Base-by-base conservation (phyloP, 495 filamentous ascomycete species). In the Bombardia bombarda region DNA sequence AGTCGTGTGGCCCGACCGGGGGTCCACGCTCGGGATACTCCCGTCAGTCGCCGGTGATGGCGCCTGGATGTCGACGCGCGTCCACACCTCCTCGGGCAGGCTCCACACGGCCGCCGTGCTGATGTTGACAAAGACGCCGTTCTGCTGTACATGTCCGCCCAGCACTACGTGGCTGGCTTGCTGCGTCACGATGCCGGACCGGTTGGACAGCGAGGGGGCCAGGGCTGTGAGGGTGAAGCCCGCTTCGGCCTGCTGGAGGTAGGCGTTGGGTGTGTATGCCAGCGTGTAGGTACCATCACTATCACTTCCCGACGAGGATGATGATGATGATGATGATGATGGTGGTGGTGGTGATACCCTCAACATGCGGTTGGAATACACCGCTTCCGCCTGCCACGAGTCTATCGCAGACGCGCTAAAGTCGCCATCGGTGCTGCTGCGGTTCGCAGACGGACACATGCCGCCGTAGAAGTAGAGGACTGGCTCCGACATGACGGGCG, bases 101-200 rank as follows among this genome's bases (percentile, higher is more conserved):
- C 78, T 87, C 67, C 89, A 95, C 1, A 97, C 65, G 0, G 90
- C 90, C 7, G 90, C 75, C 45, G 87, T 84, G 24, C 84, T 88
- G 84, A 93, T 95, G 57, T 95, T 94, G 56, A 95, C 78, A 51
- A 95, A 96, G 0, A 87, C 90, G 12, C n/a, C n/a, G n/a, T n/a
- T n/a, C n/a, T 67, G 52, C 48, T 78, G 68, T 0, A 89, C 95
- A 57, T 96, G 87, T 0, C 90, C 90, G 10, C 90, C 90, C 31
- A 96, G 66, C 12, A 97, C 64, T 6, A 96, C 78, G 40, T 84
- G 90, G 40, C 79, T 79, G 38, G 80, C 80, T 55, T 87, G 79
- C 53, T 83, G 78, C 2, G 67, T 79, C 24, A 75, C 57, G 3
- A 67, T 62, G 21, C 72, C 32, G 0, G 77, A 78, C 42, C 71